These are phyloP conservation scores for Aspergillus chevalieri DNA, from an alignment of 2,329 filamentous ascomycete genomes.

Conservation along the genomic window DNA sequence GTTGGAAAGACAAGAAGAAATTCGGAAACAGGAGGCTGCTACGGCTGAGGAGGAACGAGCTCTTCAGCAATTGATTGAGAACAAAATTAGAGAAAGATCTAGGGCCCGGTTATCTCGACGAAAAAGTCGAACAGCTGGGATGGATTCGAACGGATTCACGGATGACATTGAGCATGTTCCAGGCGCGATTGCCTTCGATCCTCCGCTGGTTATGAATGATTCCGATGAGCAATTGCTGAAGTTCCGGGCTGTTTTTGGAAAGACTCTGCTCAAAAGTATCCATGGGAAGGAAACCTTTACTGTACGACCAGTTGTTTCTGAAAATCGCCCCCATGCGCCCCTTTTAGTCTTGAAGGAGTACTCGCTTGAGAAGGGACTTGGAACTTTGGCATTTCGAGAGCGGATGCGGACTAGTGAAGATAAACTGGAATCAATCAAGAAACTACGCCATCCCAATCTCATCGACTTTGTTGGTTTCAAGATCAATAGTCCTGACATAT, in stretches of 20 bases:
- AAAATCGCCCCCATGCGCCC: constrained; percentile 51
- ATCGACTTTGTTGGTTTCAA: constrained; percentile 78
- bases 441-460: constrained; percentile 68
- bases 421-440: constrained; percentile 68
- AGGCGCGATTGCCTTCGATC: constrained; percentile 38
- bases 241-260: constrained; percentile 67
- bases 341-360: constrained; percentile 68
- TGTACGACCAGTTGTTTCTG: constrained; percentile 61
- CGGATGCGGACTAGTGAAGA: constrained; percentile 70
- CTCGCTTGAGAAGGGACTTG: constrained; percentile 53
- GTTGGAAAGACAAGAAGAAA: constrained; percentile 45
- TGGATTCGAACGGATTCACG: constrained; percentile 22
- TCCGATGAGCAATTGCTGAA: constrained; percentile 56
- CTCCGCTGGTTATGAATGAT: constrained; percentile 52
- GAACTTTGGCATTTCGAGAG: constrained; percentile 62
- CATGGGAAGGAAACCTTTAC: constrained; percentile 60
- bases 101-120: constrained; percentile 33
- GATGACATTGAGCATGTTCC: constrained; percentile 30
- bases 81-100: constrained; percentile 34
- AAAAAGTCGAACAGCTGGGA: constrained; percentile 31
- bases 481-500: constrained; percentile 51
- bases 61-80: constrained; percentile 33
- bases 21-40: constrained; percentile 36
- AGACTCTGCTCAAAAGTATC: constrained; percentile 59
- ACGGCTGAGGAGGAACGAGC: constrained; percentile 36